Evolutionary conservation across 345 rosid genomes (phyloP), one percentile per base, ranked within the genome.

Genomic region (Camelina sativa): DNA sequence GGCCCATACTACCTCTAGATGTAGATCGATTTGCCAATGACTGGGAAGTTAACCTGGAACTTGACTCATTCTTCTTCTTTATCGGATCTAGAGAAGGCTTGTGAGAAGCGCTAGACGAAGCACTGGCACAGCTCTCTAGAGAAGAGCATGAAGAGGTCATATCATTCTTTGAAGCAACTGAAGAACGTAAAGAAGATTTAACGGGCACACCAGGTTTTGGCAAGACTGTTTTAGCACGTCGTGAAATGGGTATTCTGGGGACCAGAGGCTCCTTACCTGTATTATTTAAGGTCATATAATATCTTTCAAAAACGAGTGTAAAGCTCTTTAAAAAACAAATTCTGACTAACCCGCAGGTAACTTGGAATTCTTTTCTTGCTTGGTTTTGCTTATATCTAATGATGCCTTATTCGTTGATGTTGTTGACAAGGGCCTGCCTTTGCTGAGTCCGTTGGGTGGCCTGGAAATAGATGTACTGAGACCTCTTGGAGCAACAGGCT

Each of bases 71-170:
- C 69, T 81, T 85, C 65, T 67, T 82, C 78, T 60, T 84, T 25
- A 60, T 58, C 40, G 70, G 67, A 53, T 73, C 75, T 69, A 47
- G 46, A 61, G 85, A 82, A 73, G 85, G 63, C 74, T 80, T 90
- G 58, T 79, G 76, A 46, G 69, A 82, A 71, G 69, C 79, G 62
- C 78, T 81, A 59, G 95, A 91, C 76, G 95, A 87, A 79, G 82
- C 76, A 76, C 93, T 88, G 71, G 82, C 86, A 64, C 84, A 88
- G 85, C 94, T 86, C 76, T 89, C 94, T 32, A 84, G 64, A 28
- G 89, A 86, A 34, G 96, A 87, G 66, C 91, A 80, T 46, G 97
- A 84, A 72, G 90, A 74, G 52, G 76, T 85, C 83, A 82, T 69
- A 74, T 86, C 87, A 5, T 69, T 72, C 81, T 87, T 91, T 55